Base-by-base conservation (phyloP, 2,329 filamentous ascomycete genomes). In the Madurella mycetomatis region DNA sequence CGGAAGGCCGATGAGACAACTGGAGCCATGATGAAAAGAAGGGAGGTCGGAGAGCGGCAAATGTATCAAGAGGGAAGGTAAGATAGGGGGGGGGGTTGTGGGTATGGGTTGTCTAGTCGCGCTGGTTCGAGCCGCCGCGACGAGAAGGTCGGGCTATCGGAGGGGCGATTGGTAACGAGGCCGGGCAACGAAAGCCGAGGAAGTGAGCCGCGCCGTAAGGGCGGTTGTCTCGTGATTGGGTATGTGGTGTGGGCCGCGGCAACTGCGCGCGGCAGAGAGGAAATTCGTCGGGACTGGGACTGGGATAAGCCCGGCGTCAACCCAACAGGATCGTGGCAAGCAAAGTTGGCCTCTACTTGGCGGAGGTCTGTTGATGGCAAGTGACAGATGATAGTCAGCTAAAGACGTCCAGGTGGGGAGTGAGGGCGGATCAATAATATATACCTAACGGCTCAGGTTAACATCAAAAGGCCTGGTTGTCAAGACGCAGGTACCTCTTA, bases 11-110 rank as follows among this genome's bases (percentile, higher is more conserved):
- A 42, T 46, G 61, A 40, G 48, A 53, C 52, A 52, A 59, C 48
- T 54, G 60, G 47, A 50, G 60, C 52, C 65, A 67, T 66, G 59
- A 50, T 61, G 66, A 56, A 53, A 63, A 62, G 54, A 49, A 49
- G 49, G 54, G 40, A 54, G 54, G 52, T 54, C 42, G 45, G 32
- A 39, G 18, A 45, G 40, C 17, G 32, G 34, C 17, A 19, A 49
- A 37, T 40, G 37, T 48, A 53, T 44, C 39, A 50, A 34, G 37
- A 46, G 45, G 45, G 48, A 57, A 55, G 50, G 52, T 44, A 34
- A 54, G 52, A 25, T 25, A 25, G 41, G 18, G 31, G 43, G 41
- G 50, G 50, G 39, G 16, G 47, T 39, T 39, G 53, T 54, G 43
- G 42, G 32, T 25, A 7, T 37, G 51, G 39, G 34, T 46, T 46